Conservation (phyloP, 805 yeast genomes). For the Isabelozyma rhagii region DNA sequence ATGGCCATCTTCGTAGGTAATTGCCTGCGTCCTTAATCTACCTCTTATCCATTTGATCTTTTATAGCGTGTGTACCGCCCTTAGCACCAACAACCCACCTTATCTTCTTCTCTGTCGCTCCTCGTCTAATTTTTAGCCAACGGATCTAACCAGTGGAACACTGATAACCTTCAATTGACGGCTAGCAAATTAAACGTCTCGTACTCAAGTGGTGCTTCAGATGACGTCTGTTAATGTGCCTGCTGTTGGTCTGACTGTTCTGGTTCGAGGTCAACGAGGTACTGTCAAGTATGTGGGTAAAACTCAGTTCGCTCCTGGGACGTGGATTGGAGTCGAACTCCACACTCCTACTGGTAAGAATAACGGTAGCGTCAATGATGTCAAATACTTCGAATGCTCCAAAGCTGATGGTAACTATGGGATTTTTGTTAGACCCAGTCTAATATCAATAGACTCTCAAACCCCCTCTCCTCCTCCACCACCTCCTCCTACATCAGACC, state of each 20-base stretch:
- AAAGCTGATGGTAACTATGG: conserved; percentile 35
- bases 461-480: conserved; percentile 8
- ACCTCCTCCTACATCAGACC: conserved; percentile 12
- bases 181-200: no score
- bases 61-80: no score
- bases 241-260: conserved; percentile 26
- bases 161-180: no score
- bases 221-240: not conserved
- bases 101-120: no score
- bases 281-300: conserved; percentile 48
- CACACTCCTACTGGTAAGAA: conserved; percentile 43
- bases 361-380: conserved; percentile 46
- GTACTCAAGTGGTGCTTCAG: no score
- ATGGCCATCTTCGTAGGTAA: no score
- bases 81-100: no score
- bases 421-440: conserved; percentile 45
- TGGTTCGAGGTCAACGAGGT: conserved; percentile 41
- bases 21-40: no score
- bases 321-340: conserved; percentile 51
- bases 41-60: no score
- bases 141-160: no score
- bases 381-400: conserved; percentile 39
- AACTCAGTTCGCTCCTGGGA: conserved; percentile 58
- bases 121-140: no score
- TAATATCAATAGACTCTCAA: conserved; percentile 12